A percentile compares a stretch with the other conserved stretches of the same genome.
phyloP scores from a whole-genome alignment of 2,329 filamentous ascomycete genomes.

The Westerdykella aurantiaca region DNA sequence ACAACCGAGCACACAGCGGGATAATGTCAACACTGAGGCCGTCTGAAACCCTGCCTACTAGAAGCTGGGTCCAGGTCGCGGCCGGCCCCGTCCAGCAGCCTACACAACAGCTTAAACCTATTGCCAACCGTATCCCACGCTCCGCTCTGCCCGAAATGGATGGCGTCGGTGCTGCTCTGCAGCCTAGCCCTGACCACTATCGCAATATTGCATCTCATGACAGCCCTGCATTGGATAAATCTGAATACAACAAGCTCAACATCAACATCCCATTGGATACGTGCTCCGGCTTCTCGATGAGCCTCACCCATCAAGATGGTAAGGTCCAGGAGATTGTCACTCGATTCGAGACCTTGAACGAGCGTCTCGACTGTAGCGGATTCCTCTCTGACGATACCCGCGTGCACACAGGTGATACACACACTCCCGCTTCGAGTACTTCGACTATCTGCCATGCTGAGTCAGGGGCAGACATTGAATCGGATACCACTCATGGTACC shows the following conservation, averaged over 20 bases:
- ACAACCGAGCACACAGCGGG: neutral
- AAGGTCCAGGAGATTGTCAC: constrained; percentile 20
- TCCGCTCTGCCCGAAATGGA: constrained; percentile 11
- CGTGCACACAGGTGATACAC: constrained; percentile 1
- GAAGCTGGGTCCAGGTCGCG: constrained; percentile 4
- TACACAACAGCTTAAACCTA: constrained; percentile 2
- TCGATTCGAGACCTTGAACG: constrained; percentile 15
- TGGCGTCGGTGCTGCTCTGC: neutral
- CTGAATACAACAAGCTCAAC: constrained; percentile 14
- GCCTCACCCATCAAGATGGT: constrained; percentile 20
- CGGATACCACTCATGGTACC: constrained; percentile 4
- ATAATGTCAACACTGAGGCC: constrained; percentile 23
- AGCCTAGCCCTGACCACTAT: neutral
- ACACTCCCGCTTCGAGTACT: constrained; percentile 1
- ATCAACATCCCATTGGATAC: constrained; percentile 18
- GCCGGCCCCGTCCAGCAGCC: constrained; percentile 1
- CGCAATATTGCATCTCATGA: constrained; percentile 3
- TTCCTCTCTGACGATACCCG: constrained; percentile 3
- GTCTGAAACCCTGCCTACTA: constrained; percentile 8
- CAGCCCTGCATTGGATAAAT: constrained; percentile 10
- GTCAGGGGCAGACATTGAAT: neutral
- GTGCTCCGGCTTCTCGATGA: constrained; percentile 16
- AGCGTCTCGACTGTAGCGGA: constrained; percentile 8
- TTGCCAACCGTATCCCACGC: constrained; percentile 17
- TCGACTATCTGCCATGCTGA: constrained; percentile 1